Base-by-base conservation (phyloP, 371 early-diverging fungal genomes). In the Rhizopus microsporus region DNA sequence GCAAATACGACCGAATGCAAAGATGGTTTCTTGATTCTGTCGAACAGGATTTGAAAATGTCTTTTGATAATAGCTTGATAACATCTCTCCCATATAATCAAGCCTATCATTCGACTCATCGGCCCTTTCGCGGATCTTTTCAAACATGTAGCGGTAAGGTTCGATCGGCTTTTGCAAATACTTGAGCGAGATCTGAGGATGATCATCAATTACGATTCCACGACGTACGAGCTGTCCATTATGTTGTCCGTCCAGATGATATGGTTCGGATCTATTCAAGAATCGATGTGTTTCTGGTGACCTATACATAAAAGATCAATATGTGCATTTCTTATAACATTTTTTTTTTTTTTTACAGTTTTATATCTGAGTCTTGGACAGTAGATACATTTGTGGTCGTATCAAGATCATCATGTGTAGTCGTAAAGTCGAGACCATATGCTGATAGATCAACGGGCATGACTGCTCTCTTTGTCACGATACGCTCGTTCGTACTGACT, bases 101-200 rank as follows among this genome's bases (percentile, higher is more conserved):
- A 93, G 90, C 31, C 82, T 82, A 32, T 85, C 85, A 63, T 93
- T 87, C 44, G 92, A 58, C 5, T 66, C 74, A 52, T 91, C 89
- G 0, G 88, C 86, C 54, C 83, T 88, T 32, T 89, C 86, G 0
- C 73, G 78, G 33, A 89, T 69, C 58, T 89, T 89, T 65, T 94
- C 93, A 74, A 88, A 92, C 95, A 96, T 93, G 74, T 93, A 94
- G 4, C 92, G 86, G 67, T 89, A 94, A 7, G 81, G 84, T 34
- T 74, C 62, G 8, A 84, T 77, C 32, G 82, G 76, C 48, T 76
- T 75, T 15, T 77, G 76, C 0, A 81, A 56, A n/a, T 77, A 44
- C 7, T 58, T 57, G 40, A 88, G 39, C 3, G 49, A 29, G 8
- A 38, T 45, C n/a, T 39, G 1, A 35, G 39, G 6, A 0, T 37